Evolutionary conservation across 441 rosid genomes (phyloP), one percentile per base, ranked within the genome.

Genomic region (Populus hybrid): DNA sequence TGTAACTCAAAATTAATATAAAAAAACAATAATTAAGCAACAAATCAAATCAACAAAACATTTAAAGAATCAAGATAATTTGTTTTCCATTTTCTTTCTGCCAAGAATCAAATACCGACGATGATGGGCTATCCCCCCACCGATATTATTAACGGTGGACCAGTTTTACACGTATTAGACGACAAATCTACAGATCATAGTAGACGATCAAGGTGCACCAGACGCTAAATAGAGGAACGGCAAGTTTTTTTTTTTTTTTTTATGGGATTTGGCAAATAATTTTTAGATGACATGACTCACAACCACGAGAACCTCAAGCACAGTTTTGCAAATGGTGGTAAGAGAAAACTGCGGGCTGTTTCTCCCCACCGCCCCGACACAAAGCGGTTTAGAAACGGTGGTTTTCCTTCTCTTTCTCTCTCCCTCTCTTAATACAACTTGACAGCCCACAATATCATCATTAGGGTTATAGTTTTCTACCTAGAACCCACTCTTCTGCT

Each of bases 291-390:
- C 78, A 81, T 71, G 85, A 82, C 82, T 23, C 70, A 19, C 36
- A 78, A 67, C 81, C 74, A 73, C 78, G 84, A 78, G 83, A 81
- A 14, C 28, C 78, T 75, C 63, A 78, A 75, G 69, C 42, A 42
- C 75, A 71, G 75, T 46, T 53, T 24, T 34, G 53, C 6, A 68
- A 73, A 69, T 34, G 81, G 83, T 70, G 84, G 82, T 28, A 65
- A 21, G 78, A 81, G 88, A 88, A 88, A 88, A 83, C 90, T 69
- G 76, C 79, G 89, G 90, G 87, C 90, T 6, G 87, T 73, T 84
- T 86, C 87, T 75, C 83, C 86, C 89, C 67, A 83, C 82, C 87
- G 32, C 36, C 89, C 91, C 84, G 88, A 86, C 91, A 86, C 64
- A 2, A 77, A 74, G 90, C 82, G 84, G 90, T 87, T 87, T 87